Percentiles rank a stretch among this genome's conserved stretches.
Evolutionary conservation across 148 eudicot genomes (phyloP).

Genomic region (Hydrangea macrophylla): DNA sequence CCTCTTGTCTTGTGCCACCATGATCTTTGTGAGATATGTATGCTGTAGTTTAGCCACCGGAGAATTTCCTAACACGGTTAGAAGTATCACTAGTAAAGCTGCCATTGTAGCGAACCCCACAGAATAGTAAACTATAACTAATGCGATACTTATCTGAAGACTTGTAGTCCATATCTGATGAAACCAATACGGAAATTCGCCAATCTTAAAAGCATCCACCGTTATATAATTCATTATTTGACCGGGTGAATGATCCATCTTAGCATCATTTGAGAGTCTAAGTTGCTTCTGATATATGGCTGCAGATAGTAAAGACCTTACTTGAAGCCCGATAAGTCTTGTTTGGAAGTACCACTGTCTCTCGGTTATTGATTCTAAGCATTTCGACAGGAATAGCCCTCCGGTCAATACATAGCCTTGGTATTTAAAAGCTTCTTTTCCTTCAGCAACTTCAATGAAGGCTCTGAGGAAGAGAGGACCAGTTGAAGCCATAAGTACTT

Average conservation of each 20-base stretch:
- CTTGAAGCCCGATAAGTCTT: slow-evolving; percentile 47
- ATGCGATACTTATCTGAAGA: slow-evolving; percentile 45
- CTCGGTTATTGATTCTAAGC: slow-evolving; percentile 54
- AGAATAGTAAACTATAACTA: slow-evolving; percentile 29
- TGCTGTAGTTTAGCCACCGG: slow-evolving; percentile 51
- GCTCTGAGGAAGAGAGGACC: slow-evolving; percentile 49
- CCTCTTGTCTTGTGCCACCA: slow-evolving; percentile 47
- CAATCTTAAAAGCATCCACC: slow-evolving; percentile 53
- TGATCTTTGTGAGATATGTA: slow-evolving; percentile 42
- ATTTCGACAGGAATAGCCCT: slow-evolving; percentile 31
- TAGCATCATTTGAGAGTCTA: slow-evolving; percentile 39
- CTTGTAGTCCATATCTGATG: slow-evolving; percentile 49
- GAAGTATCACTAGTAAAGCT: slow-evolving; percentile 28
- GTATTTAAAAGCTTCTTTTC: slow-evolving; percentile 23
- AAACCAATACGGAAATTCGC: too few species aligned
- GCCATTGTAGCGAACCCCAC: slow-evolving; percentile 40
- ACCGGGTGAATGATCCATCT: slow-evolving; percentile 38
- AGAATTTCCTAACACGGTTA: slow-evolving; percentile 36
- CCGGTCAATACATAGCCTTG: slow-evolving; percentile 38
- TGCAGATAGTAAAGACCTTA: slow-evolving; percentile 52
- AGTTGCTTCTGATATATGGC: slow-evolving; percentile 56
- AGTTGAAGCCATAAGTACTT: slow-evolving; percentile 37
- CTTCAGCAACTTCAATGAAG: slow-evolving; percentile 37
- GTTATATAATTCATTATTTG: slow-evolving; percentile 54
- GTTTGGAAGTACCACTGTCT: slow-evolving; percentile 54